phyloP scores from a whole-genome alignment of 768 basidiomycete species.

The Leccinellum albellum region DNA sequence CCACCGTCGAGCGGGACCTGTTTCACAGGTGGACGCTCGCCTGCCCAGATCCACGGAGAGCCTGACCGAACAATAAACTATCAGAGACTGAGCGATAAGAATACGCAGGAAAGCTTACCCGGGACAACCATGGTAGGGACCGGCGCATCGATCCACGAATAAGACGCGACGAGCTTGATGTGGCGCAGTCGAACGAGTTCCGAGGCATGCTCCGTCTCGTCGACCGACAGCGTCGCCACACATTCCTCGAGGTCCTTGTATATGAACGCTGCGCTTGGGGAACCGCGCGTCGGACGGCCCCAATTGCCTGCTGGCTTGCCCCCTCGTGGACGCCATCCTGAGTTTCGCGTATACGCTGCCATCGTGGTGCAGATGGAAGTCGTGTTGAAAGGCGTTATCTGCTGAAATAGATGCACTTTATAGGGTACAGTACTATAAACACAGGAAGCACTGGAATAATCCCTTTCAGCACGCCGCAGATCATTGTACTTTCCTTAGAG shows the following conservation, averaged over 20 bases:
- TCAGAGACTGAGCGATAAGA: background rate
- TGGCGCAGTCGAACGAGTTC: conserved; percentile 34
- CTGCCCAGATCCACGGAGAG: conserved; percentile 56
- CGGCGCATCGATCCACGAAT: conserved; percentile 46
- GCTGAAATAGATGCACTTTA: background rate
- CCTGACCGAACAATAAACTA: conserved; percentile 19
- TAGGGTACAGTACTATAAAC: background rate
- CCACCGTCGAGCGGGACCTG: conserved; percentile 54
- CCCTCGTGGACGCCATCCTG: conserved; percentile 11
- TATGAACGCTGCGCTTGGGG: conserved; percentile 11
- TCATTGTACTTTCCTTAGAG: too few species aligned
- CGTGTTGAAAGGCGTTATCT: background rate
- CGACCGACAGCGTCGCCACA: conserved; percentile 16
- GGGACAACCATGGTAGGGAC: conserved; percentile 52
- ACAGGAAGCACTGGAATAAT: too few species aligned
- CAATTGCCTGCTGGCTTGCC: conserved; percentile 10
- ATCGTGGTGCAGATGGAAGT: conserved; percentile 7
- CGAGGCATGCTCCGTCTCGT: conserved; percentile 6
- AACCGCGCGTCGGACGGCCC: background rate
- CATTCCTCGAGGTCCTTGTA: conserved; percentile 20
- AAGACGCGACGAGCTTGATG: conserved; percentile 46
- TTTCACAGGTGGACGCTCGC: conserved; percentile 46
- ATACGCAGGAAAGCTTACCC: conserved; percentile 28
- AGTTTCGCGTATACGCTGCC: conserved; percentile 14
- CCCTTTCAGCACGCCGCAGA: conserved; percentile 8